These are phyloP conservation scores for Tuber umbilicatum DNA, from an alignment of 495 filamentous ascomycete genomes.

Conservation along the genomic window DNA sequence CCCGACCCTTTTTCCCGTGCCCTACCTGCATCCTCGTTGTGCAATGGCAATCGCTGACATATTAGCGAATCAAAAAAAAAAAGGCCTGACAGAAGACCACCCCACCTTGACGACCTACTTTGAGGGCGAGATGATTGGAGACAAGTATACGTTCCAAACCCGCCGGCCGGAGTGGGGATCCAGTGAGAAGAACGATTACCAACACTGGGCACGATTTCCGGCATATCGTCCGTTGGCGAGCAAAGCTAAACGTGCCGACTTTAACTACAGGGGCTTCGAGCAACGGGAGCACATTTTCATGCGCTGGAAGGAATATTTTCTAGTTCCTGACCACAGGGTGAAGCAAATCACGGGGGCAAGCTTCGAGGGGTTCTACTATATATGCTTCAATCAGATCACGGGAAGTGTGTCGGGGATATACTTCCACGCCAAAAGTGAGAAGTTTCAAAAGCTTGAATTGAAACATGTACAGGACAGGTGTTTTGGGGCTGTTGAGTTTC, in stretches of 20 bases:
- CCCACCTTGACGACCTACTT: slow-evolving; percentile 97
- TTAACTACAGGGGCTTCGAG: slow-evolving; percentile 60
- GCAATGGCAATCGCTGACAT: slow-evolving; percentile 6
- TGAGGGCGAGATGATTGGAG: slow-evolving; percentile 95
- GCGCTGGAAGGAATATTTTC: slow-evolving; percentile 98
- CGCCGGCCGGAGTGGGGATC: slow-evolving; percentile 86
- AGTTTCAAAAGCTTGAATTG: slow-evolving; percentile 91
- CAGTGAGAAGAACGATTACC: slow-evolving; percentile 82
- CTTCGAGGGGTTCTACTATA: slow-evolving; percentile 99
- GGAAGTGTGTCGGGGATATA: slow-evolving; percentile 89
- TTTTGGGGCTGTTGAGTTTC: slow-evolving; percentile 85
- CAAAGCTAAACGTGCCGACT: slow-evolving; percentile 56
- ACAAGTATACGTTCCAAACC: slow-evolving; percentile 87
- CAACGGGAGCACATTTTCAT: slow-evolving; percentile 93
- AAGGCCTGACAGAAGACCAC: slow-evolving; percentile 90
- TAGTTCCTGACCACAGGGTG: slow-evolving; percentile 92
- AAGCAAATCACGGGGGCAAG: slow-evolving; percentile 84
- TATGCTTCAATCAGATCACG: slow-evolving; percentile 89
- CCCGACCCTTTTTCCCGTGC: background rate
- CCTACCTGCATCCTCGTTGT: background rate
- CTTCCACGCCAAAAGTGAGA: slow-evolving; percentile 95
- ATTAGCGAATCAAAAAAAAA: slow-evolving; percentile 22
- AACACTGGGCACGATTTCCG: slow-evolving; percentile 87
- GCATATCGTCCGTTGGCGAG: slow-evolving; percentile 73
- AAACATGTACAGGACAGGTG: slow-evolving; percentile 84